These are phyloP conservation scores for Cladophialophora immunda DNA, from an alignment of 2,329 filamentous ascomycete species.

Conservation along the genomic window DNA sequence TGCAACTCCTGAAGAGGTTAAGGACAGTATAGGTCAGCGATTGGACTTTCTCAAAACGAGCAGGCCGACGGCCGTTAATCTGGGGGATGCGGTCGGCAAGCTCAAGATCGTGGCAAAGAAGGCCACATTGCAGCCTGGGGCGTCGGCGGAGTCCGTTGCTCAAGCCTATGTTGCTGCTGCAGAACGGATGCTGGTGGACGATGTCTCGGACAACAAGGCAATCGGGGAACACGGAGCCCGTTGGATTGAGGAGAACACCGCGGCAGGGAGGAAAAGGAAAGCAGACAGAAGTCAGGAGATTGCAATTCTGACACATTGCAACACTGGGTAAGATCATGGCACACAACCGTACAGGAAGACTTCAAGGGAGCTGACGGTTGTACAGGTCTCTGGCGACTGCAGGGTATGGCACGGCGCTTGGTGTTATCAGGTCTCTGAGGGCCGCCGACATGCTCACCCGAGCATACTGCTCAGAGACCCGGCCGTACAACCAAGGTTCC, in stretches of 20 bases:
- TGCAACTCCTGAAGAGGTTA: constrained; percentile 62
- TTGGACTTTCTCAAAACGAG: constrained; percentile 88
- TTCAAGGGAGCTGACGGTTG: constrained; percentile 27
- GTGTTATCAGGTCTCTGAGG: constrained; percentile 87
- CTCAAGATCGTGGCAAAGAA: constrained; percentile 72
- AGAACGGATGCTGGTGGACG: constrained; percentile 85
- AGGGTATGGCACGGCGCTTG: constrained; percentile 94
- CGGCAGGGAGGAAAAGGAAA: constrained; percentile 56
- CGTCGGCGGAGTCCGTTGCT: constrained; percentile 61
- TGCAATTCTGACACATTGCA: constrained; percentile 96
- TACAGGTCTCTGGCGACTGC: constrained; percentile 87
- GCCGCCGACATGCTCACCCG: constrained; percentile 72
- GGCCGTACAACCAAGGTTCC: constrained; percentile 97
- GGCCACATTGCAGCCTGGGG: constrained; percentile 46
- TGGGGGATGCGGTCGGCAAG: constrained; percentile 86
- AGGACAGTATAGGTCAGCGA: constrained; percentile 74
- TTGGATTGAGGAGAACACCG: constrained; percentile 75
- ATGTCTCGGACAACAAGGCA: constrained; percentile 83
- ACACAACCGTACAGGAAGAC: constrained; percentile 7
- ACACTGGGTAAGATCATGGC: constrained; percentile 75
- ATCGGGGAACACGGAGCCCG: constrained; percentile 85
- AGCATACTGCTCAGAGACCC: constrained; percentile 95
- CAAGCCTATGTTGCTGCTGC: constrained; percentile 79
- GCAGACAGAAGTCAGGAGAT: constrained; percentile 57
- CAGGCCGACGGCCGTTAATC: constrained; percentile 91